Evolutionary conservation across 2,329 filamentous ascomycete species (phyloP), one percentile per base, ranked within the genome.

Genomic region (Cephalotrichum gorgonifer): DNA sequence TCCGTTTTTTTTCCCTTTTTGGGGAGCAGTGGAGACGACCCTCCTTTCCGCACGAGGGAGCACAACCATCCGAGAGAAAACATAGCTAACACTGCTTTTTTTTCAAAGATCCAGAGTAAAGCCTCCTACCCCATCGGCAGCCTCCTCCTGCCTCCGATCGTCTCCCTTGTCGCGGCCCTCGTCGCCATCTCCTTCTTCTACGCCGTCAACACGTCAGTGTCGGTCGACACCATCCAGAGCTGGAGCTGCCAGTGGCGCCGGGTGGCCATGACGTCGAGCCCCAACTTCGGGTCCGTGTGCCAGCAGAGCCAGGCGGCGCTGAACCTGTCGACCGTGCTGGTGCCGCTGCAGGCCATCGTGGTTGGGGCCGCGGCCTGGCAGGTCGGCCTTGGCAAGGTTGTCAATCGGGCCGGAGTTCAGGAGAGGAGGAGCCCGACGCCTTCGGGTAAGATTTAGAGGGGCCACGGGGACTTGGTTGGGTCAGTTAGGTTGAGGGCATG

Each of bases 221-320:
- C 66, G 8, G 64, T 66, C 51, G 76, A 52, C n/a, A 78, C 76
- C 6, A 62, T 83, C 11, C 68, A 81, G 57, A 79, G 75, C 61
- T 83, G 79, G 79, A 75, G 71, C 38, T 83, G 79, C 61, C 76
- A 76, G 53, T 83, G 79, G 79, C 62, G 64, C 8, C 57, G 66
- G 22, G 64, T 81, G n/a, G 60, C 63, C 52, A 80, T 82, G 75
- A 55, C 57, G 15, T 58, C 64, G 31, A 62, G 71, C 53, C 78
- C 80, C 27, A 67, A 77, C 57, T 83, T 79, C 57, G 70, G 68
- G 15, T 72, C 70, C 0, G 62, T 83, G 45, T 83, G 79, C 62
- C 68, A 63, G 52, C 71, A 82, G 63, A 78, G 71, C 62, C 69
- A 70, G 57, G 73, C 72, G 4, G 73, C 70, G 2, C 60, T 81